phyloP scores from a whole-genome alignment of 2,329 filamentous ascomycete species.

The Pseudogymnoascus sp. region DNA sequence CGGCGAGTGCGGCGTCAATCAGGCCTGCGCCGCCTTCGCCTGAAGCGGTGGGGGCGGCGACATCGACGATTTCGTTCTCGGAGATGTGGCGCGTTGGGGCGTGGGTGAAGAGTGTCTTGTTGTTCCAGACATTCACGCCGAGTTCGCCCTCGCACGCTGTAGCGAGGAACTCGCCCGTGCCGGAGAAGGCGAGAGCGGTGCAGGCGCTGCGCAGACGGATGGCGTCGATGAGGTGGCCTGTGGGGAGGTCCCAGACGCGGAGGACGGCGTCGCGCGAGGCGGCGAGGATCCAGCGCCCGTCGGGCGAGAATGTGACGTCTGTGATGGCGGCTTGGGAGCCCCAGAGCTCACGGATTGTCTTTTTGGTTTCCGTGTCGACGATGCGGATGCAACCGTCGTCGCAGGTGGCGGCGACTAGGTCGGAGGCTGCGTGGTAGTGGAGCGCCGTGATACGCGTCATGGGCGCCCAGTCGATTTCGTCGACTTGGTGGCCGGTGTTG shows the following conservation, averaged over 20 bases:
- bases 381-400: slow-evolving; percentile 82
- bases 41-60: slow-evolving; percentile 64
- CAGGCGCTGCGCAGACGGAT: slow-evolving; percentile 73
- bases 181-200: slow-evolving; percentile 77
- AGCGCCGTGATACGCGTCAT: slow-evolving; percentile 68
- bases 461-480: slow-evolving; percentile 76
- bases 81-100: slow-evolving; percentile 78
- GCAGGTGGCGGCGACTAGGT: slow-evolving; percentile 80
- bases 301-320: slow-evolving; percentile 81
- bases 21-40: slow-evolving; percentile 72
- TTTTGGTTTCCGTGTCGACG: slow-evolving; percentile 82
- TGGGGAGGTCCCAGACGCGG: slow-evolving; percentile 90
- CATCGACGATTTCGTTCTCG: slow-evolving; percentile 59
- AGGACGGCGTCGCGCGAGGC: slow-evolving; percentile 72
- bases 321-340: slow-evolving; percentile 65
- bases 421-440: slow-evolving; percentile 72
- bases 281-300: slow-evolving; percentile 88
- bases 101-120: slow-evolving; percentile 82
- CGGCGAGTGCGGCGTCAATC: slow-evolving; percentile 66
- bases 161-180: slow-evolving; percentile 87
- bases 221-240: slow-evolving; percentile 88
- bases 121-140: slow-evolving; percentile 93
- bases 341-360: slow-evolving; percentile 88
- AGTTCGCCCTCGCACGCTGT: slow-evolving; percentile 74
- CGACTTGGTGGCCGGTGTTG: slow-evolving; percentile 64